Evolutionary conservation across 179 eudicot genomes (phyloP), one percentile per base, ranked within the genome.

Genomic region (Carnegiea gigantea): DNA sequence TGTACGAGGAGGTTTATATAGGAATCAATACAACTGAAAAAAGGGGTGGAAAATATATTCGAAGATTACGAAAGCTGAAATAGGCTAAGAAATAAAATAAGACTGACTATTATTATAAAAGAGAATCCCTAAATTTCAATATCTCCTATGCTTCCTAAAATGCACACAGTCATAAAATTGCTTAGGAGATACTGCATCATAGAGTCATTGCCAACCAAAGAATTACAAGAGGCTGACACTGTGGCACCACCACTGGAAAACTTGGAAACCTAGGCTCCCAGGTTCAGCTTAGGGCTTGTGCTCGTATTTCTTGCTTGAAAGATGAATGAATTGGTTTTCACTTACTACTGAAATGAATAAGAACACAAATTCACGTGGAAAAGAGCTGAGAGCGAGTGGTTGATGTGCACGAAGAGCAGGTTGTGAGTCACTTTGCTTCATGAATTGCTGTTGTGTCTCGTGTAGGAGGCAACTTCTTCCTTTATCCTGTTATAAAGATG

Each of bases 271-370:
- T 11, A 3, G 18, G 57, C 17, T 51, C 17, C 17, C 57, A 9
- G 44, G 44, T 7, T 40, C 53, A 11, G 53, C 36, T 33, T 33
- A 33, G 18, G 60, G 60, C 20, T 23, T 5, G 70, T 28, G 26
- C 75, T 67, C 26, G 21, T 78, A 54, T 24, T 11, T 9, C 36
- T 49, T 28, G 72, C 44, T 20, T 79, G 76, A 79, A 49, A 79
- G 62, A 78, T 20, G 44, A 38, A 13, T 26, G 11, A 15, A 78
- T n/a, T 59, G 79, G 48, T 13, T 9, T 28, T 30, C 38, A 26
- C 40, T 67, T 26, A 67, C 38, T 54, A 36, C 48, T 40, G 4
- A 15, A 51, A 24, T 78, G 9, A 15, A 8, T 62, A 46, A 7
- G 4, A 38, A 65, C 44, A 65, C 73, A 24, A 9, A 14, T 51